Conservation (phyloP, 1,284 basidiomycete genomes). For the Trichosporon sp. region DNA sequence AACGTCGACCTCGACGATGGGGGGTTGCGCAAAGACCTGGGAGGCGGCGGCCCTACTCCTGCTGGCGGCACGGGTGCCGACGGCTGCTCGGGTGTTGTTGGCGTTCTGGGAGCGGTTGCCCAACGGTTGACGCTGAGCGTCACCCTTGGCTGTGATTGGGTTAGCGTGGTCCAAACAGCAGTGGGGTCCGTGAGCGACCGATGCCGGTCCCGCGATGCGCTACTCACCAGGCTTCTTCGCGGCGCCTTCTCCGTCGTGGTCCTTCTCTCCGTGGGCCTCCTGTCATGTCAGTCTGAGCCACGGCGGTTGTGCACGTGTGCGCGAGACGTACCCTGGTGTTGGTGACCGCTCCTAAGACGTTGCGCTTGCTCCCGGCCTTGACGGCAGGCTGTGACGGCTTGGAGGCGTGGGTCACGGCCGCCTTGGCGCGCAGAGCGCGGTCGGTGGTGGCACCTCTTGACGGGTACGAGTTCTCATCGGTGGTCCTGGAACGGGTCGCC, state of each 20-base stretch:
- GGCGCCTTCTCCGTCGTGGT: no score
- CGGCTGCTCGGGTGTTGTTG: constrained; percentile 25
- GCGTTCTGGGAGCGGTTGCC: constrained; percentile 22
- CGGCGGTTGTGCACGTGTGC: neutral
- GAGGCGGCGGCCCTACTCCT: neutral
- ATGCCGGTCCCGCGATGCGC: neutral
- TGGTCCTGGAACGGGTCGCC: constrained; percentile 28
- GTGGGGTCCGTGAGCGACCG: neutral
- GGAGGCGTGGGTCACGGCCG: constrained; percentile 8
- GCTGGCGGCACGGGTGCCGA: constrained; percentile 32
- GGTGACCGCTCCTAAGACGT: constrained; percentile 39
- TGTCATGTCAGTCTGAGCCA: constrained; percentile 16
- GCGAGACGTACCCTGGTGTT: constrained; percentile 27
- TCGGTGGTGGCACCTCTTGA: constrained; percentile 26
- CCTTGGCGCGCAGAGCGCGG: constrained; percentile 26
- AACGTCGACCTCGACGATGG: constrained; percentile 38
- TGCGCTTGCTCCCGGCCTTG: constrained; percentile 44
- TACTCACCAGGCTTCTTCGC: constrained; percentile 37
- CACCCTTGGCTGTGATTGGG: constrained; percentile 23
- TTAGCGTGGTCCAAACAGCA: neutral
- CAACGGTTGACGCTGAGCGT: constrained; percentile 34
- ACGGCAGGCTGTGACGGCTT: constrained; percentile 10
- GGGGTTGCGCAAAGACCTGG: constrained; percentile 14
- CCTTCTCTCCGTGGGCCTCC: constrained; percentile 28
- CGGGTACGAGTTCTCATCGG: constrained; percentile 46